Evolutionary conservation across 1,284 basidiomycete species (phyloP), one percentile per base, ranked within the genome.

Genomic region (Trametes versicolor): DNA sequence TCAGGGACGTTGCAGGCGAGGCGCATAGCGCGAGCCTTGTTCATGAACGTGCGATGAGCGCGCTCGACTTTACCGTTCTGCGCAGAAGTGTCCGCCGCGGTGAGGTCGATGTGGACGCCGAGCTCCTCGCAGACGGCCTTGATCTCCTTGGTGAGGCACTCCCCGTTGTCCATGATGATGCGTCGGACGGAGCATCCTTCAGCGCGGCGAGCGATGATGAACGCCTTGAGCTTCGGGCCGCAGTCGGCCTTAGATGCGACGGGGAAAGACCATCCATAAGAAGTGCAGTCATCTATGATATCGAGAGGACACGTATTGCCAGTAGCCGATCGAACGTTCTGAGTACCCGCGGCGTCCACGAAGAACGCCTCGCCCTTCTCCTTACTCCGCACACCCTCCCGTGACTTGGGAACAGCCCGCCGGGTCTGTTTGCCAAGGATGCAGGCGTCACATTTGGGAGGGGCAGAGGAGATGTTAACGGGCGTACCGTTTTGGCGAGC

Each of bases 251-350:
- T 81, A 0, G 54, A 50, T 10, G 60, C 62, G 0, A 81, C 59
- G 0, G 74, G 76, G 9, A 78, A 73, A 4, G 71, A 50, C 78
- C 78, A 81, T 0, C 62, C 54, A 21, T 66, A 67, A 13, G 66
- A 65, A 0, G 76, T 72, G 54, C 49, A 74, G 49, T 82, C 76
- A 63, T 81, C 77, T 7, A 81, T 69, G 0, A 81, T 64, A 58
- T 81, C 74, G 70, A 82, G 75, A 0, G 74, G 55, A 60, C 79
- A 81, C 0, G 60, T 4, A 57, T 78, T 74, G 0, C 77, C 73
- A 0, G 60, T 68, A 0, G 60, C 52, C 1, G 80, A 79, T 5
- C 19, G 37, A 1, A 75, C 68, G 50, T 48, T 66, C 12, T 69
- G 43, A 0, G 71, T 72, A 0, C 79, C 78, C 0, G 67, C 67